phyloP scores from a whole-genome alignment of 805 yeast genomes.

The Torulaspora microellipsoides region DNA sequence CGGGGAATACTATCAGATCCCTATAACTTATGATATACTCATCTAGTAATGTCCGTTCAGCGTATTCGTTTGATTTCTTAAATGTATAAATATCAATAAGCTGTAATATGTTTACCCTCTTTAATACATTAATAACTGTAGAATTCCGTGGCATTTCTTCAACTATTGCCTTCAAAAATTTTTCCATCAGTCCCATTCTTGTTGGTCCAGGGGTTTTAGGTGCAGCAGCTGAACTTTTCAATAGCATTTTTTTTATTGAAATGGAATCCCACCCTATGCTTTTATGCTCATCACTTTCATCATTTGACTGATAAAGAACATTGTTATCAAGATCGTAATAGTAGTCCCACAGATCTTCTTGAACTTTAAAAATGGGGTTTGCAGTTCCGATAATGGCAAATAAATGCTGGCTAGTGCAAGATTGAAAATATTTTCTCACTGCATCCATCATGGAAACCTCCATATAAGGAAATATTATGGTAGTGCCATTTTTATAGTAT shows the following conservation, averaged over 20 bases:
- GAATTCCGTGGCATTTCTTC: constrained; percentile 28
- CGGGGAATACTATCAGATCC: constrained; percentile 33
- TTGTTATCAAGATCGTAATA: constrained; percentile 56
- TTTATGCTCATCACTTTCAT: constrained; percentile 5
- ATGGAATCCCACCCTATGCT: constrained; percentile 9
- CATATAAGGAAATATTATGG: constrained; percentile 50
- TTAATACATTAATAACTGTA: constrained; percentile 27
- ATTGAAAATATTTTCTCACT: constrained; percentile 36
- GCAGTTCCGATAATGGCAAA: constrained; percentile 60
- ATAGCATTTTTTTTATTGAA: constrained; percentile 15
- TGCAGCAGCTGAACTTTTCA: constrained; percentile 3
- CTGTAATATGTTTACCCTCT: constrained; percentile 33
- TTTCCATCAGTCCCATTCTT: constrained; percentile 15
- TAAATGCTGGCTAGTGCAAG: constrained; percentile 19
- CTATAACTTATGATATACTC: constrained; percentile 31
- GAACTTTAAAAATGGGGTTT: constrained; percentile 57
- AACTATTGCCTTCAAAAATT: constrained; percentile 18
- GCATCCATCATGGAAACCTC: constrained; percentile 57
- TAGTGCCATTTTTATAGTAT: constrained; percentile 40
- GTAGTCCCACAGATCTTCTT: constrained; percentile 54
- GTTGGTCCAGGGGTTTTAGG: neutral
- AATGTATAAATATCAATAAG: constrained; percentile 24
- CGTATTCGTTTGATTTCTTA: constrained; percentile 6
- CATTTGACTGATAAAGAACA: constrained; percentile 30
- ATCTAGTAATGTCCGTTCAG: constrained; percentile 29